Base-by-base conservation (phyloP, 169 alveolate genomes). In the Babesia sp. region DNA sequence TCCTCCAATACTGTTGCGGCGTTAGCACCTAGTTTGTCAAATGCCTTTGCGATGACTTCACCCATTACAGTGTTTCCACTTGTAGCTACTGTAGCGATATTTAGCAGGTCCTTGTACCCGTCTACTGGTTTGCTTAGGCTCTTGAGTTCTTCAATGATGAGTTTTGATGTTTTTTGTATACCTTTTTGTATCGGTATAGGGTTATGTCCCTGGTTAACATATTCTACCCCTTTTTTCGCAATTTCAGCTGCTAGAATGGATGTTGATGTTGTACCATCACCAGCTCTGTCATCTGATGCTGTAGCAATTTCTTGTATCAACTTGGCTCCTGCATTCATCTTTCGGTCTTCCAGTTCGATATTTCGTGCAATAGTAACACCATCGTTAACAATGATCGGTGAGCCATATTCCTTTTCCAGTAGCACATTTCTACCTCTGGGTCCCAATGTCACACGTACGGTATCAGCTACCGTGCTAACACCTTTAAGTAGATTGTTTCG, bases 211-310 rank as follows among this genome's bases (percentile, higher is more conserved):
- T 87, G 63, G 79, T 92, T 92, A 31, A 92, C 96, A 77, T 92
- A 85, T 33, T 92, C 93, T 37, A 92, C 93, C 1, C 96, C 96
- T 83, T 90, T 84, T 55, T 79, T 83, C 36, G 93, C 91, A 5
- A 92, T 90, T 36, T 92, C 95, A 2, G 95, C 95, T 16, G 96
- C 93, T 64, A 94, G 87, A 48, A 92, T 76, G 2, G 96, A 88
- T n/a, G 97, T 93, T 33, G 96, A 90, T 1, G 96, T 92, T 3
- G 97, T 93, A 28, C 97, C 97, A 78, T 93, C 97, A 18, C 97
- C 97, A 6, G 97, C 96, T 60, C 91, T 83, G 68, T 93, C 95
- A 60, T 90, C 93, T 6, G 96, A 86, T n/a, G 92, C 91, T 36
- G 88, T 79, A 22, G 97, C 96, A 41, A 91, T 94, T 59, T 93